Conservation (phyloP, 768 basidiomycete species). For the Cystoderma amianthinum region DNA sequence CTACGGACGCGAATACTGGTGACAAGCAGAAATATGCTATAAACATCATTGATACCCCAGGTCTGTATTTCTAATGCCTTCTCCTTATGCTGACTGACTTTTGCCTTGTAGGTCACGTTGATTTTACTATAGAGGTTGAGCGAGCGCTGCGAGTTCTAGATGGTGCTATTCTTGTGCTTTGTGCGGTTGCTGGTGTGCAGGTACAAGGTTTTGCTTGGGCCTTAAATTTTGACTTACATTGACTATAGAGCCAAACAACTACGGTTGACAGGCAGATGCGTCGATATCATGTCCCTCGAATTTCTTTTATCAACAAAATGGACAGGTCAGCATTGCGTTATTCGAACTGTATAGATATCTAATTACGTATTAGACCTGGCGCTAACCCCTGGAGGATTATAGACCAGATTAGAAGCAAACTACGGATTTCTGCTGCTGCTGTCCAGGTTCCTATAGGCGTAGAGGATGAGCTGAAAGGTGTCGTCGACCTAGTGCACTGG, state of each 20-base stretch:
- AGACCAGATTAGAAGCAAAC: conserved; percentile 84
- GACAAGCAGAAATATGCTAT: conserved; percentile 81
- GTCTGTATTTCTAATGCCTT: conserved; percentile 23
- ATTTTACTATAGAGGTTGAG: conserved; percentile 99
- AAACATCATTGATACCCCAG: conserved; percentile 99
- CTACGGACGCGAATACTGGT: conserved; percentile 48
- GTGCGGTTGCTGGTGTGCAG: conserved; percentile 96
- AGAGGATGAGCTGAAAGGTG: conserved; percentile 83
- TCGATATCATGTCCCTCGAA: conserved; percentile 89
- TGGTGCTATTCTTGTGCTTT: conserved; percentile 92
- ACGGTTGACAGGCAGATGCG: conserved; percentile 99
- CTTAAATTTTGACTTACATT: conserved; percentile 1
- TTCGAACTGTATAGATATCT: background rate
- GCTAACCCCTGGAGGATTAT: conserved; percentile 97
- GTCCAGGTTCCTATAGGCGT: conserved; percentile 93
- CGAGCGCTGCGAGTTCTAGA: conserved; percentile 93
- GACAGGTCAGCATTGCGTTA: conserved; percentile 53
- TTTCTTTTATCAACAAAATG: conserved; percentile 99
- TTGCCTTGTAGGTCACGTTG: conserved; percentile 83
- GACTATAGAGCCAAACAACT: conserved; percentile 84
- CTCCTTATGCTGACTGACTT: background rate
- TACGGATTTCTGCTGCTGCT: conserved; percentile 88
- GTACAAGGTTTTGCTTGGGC: conserved; percentile 22
- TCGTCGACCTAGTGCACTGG: conserved; percentile 93
- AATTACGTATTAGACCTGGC: conserved; percentile 57